Evolutionary conservation across 306 rosid genomes (phyloP).

Genomic region (Hippophae gyantsensis): DNA sequence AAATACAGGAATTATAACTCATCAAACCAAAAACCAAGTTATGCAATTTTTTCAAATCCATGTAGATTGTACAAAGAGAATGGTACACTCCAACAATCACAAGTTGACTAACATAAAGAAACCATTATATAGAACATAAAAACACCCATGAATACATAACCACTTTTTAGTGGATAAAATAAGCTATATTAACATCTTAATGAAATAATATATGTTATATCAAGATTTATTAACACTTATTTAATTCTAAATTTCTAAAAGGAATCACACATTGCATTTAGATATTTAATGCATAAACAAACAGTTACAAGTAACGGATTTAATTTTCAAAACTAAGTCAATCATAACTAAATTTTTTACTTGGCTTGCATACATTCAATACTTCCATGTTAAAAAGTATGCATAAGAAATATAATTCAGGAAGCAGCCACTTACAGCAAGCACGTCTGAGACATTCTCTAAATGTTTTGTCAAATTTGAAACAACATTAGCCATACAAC

Average conservation of each 20-base stretch:
- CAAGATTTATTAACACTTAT: too few relatives aligned
- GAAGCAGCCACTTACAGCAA: slow-evolving; percentile 57
- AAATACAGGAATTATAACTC: slow-evolving; percentile 25
- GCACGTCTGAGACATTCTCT: slow-evolving; percentile 71
- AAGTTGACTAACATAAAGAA: slow-evolving; percentile 20
- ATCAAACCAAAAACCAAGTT: slow-evolving; percentile 59
- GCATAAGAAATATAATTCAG: not conserved
- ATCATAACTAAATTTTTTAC: too few relatives aligned
- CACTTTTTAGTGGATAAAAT: too few relatives aligned
- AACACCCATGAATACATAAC: not conserved
- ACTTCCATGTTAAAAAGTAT: too few relatives aligned
- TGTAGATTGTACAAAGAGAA: slow-evolving; percentile 41
- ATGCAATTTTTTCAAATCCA: slow-evolving; percentile 49
- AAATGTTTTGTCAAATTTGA: slow-evolving; percentile 69
- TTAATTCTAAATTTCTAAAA: not conserved
- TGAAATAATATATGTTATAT: too few relatives aligned
- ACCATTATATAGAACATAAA: not conserved
- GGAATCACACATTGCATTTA: too few relatives aligned
- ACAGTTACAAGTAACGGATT: too few relatives aligned
- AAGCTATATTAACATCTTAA: too few relatives aligned
- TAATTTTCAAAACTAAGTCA: too few relatives aligned
- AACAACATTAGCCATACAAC: slow-evolving; percentile 76
- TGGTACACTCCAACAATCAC: slow-evolving; percentile 46
- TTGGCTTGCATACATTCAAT: too few relatives aligned
- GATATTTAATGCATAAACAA: too few relatives aligned